These are phyloP conservation scores for Ceratobasidium sp. DNA, from an alignment of 1,284 basidiomycete genomes.

Conservation along the genomic window DNA sequence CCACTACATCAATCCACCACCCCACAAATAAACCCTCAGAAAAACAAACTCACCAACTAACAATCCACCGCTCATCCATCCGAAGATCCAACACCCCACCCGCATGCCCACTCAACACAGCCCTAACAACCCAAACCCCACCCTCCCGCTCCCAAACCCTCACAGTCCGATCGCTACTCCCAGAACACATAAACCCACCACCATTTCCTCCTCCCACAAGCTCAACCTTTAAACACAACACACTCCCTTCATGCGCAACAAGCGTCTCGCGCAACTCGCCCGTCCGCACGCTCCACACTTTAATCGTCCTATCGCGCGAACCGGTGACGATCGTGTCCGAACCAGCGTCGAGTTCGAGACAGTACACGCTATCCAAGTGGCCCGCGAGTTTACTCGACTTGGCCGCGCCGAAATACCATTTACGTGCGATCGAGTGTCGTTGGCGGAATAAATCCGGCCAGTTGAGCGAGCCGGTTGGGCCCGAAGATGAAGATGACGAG, in stretches of 20 bases:
- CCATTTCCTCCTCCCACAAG: too few species aligned
- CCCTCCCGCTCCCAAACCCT: constrained; percentile 78
- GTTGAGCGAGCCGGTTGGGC: constrained; percentile 30
- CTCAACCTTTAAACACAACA: constrained; percentile 84
- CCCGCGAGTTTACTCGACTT: constrained; percentile 58
- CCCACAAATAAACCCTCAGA: constrained; percentile 19
- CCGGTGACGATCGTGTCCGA: constrained; percentile 83
- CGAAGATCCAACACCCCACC: constrained; percentile 85
- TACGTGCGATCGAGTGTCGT: constrained; percentile 21
- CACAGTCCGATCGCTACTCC: constrained; percentile 83
- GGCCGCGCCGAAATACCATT: constrained; percentile 40
- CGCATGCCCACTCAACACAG: constrained; percentile 76
- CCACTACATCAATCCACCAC: constrained; percentile 18
- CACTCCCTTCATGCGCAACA: constrained; percentile 77
- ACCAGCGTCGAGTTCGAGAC: constrained; percentile 74
- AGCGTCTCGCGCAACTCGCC: constrained; percentile 76
- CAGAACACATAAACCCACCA: constrained; percentile 80
- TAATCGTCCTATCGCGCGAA: constrained; percentile 83
- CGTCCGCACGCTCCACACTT: constrained; percentile 78
- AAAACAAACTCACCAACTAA: constrained; percentile 76
- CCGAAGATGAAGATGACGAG: constrained; percentile 28
- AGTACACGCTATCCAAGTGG: constrained; percentile 74
- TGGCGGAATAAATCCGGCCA: constrained; percentile 40
- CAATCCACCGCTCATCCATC: constrained; percentile 81
- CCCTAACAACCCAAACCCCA: constrained; percentile 58